phyloP scores from a whole-genome alignment of 2,329 filamentous ascomycete genomes.

The Pseudogymnoascus sp. region DNA sequence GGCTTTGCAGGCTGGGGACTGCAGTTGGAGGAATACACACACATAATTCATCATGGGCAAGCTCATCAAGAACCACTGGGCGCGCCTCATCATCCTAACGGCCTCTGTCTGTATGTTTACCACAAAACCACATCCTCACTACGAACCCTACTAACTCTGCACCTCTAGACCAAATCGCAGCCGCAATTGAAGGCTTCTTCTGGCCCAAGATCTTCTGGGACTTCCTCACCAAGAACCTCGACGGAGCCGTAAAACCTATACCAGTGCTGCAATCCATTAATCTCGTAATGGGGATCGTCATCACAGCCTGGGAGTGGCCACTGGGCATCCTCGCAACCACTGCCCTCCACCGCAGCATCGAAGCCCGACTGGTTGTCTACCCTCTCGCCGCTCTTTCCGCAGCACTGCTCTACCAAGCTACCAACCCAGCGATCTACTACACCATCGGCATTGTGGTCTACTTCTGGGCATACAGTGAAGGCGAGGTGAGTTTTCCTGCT shows the following conservation, averaged over 20 bases:
- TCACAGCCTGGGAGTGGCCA: constrained; percentile 88
- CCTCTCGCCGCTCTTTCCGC: constrained; percentile 69
- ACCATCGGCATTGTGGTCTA: constrained; percentile 77
- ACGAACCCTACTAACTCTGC: constrained; percentile 30
- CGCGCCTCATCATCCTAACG: constrained; percentile 82
- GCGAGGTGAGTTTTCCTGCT: constrained; percentile 58
- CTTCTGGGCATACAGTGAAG: constrained; percentile 95
- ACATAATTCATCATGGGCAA: constrained; percentile 62
- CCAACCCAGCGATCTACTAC: constrained; percentile 89
- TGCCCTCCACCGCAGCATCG: constrained; percentile 75
- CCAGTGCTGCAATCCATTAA: constrained; percentile 88
- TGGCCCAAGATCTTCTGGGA: constrained; percentile 99
- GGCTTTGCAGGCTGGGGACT: constrained; percentile 1
- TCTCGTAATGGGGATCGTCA: constrained; percentile 67
- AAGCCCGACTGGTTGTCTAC: constrained; percentile 72
- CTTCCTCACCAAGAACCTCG: constrained; percentile 83
- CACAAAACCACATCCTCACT: neutral
- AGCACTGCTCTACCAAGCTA: constrained; percentile 80
- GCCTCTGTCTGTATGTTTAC: constrained; percentile 50
- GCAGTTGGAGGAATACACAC: neutral
- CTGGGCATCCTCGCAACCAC: constrained; percentile 68
- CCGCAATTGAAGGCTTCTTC: constrained; percentile 81
- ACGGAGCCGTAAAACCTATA: constrained; percentile 76
- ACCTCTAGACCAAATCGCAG: constrained; percentile 64
- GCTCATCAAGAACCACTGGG: constrained; percentile 99